phyloP scores from a whole-genome alignment of 805 yeast species.

The Barnettozyma sp. region DNA sequence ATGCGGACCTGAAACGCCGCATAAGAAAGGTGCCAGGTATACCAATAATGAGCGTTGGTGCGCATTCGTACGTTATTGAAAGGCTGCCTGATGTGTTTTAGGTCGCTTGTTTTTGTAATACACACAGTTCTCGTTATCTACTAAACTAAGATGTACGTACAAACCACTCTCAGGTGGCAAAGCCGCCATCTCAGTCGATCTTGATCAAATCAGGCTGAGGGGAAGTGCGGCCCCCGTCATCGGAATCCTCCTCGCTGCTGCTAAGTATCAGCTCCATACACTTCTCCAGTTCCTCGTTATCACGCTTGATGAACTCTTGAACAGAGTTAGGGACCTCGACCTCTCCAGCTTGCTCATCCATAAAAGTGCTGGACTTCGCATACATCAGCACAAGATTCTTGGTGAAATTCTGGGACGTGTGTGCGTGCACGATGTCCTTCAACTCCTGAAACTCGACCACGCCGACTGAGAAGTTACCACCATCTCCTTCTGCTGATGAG shows the following conservation, averaged over 20 bases:
- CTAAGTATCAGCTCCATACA: slow-evolving; percentile 17
- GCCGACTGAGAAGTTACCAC: slow-evolving; percentile 22
- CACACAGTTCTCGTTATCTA: neutral
- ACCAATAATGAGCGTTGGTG: slow-evolving; percentile 95
- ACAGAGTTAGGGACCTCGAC: slow-evolving; percentile 23
- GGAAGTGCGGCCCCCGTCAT: too few relatives aligned
- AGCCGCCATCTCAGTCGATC: too few relatives aligned
- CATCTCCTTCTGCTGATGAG: slow-evolving; percentile 24
- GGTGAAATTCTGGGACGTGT: slow-evolving; percentile 23
- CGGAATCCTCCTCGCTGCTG: too few relatives aligned
- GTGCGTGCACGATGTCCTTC: slow-evolving; percentile 14
- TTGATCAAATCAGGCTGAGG: too few relatives aligned
- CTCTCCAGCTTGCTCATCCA: slow-evolving; percentile 5
- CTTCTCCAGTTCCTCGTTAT: slow-evolving; percentile 20
- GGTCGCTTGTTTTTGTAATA: neutral
- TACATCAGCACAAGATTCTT: slow-evolving; percentile 30
- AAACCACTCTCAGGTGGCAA: too few relatives aligned
- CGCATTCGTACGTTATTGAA: slow-evolving; percentile 86
- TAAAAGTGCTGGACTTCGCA: slow-evolving; percentile 26
- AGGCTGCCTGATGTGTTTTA: slow-evolving; percentile 90
- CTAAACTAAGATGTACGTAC: too few relatives aligned
- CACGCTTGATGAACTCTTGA: slow-evolving; percentile 27
- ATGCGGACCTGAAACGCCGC: slow-evolving; percentile 92
- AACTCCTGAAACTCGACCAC: slow-evolving; percentile 24
- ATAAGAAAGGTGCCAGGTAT: slow-evolving; percentile 95